Evolutionary conservation across 2,329 filamentous ascomycete species (phyloP), one percentile per base, ranked within the genome.

Genomic region (Epichloe elymi): DNA sequence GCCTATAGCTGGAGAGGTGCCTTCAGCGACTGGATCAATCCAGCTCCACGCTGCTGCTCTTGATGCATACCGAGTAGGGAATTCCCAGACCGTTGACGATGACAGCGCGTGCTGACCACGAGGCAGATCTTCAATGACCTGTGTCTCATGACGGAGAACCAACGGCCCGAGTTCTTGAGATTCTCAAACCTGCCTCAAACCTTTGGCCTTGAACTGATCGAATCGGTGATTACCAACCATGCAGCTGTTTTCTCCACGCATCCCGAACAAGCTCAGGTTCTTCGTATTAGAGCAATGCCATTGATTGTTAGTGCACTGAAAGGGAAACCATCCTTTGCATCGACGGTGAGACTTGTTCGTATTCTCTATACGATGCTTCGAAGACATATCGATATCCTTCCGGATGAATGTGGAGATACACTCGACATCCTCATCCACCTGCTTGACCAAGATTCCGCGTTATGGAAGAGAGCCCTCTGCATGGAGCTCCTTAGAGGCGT

Each of bases 401-500:
- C 83, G 2, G 74, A 78, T 4, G 89, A 97, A 65, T 90, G 88
- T 54, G 87, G 90, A 48, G 86, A 91, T 60, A 85, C 87, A 1
- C 71, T 97, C 17, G 82, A 85, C 14, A 76, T 94, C 20, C 70
- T 97, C 42, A 94, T 87, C 2, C 86, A 94, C 56, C 78, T 95
- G 55, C 75, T 97, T 14, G 93, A 98, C 61, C 86, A 90, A 48
- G 93, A 97, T 56, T 82, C 84, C 2, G 74, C 81, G 0, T 62
- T 82, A 4, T 98, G 94, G 93, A 96, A 91, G 65, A 78, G 91
- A 52, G 83, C 88, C 0, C 68, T 97, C 5, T 94, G 88, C 55
- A 87, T 98, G 79, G 93, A 98, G 63, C 80, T 96, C 0, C 88
- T 96, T 59, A 80, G 87, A 51, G 85, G 85, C 6, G 78, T 97